Evolutionary conservation across 345 rosid species (phyloP).

Genomic region (Erysimum cheiranthoides): DNA sequence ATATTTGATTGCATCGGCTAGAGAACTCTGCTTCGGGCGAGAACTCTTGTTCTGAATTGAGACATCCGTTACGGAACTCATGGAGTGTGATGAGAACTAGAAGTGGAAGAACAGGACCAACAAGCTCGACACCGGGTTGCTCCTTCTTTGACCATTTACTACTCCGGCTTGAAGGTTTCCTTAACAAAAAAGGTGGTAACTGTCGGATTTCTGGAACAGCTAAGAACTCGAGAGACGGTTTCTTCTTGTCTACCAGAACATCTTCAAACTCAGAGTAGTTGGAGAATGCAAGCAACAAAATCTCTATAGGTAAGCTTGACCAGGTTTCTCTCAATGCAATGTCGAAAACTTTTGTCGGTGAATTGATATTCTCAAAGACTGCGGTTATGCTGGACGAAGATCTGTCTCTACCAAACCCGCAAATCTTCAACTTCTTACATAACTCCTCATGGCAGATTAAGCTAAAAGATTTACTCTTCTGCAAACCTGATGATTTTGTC

Average conservation of each 20-base stretch:
- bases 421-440: constrained; percentile 59
- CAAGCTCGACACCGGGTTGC: constrained; percentile 51
- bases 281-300: constrained; percentile 70
- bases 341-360: constrained; percentile 64
- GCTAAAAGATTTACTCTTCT: constrained; percentile 38
- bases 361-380: constrained; percentile 53
- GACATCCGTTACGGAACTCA: constrained; percentile 52
- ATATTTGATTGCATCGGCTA: constrained; percentile 53
- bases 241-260: constrained; percentile 50
- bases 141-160: constrained; percentile 60
- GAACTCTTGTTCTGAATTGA: constrained; percentile 47
- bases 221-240: constrained; percentile 61
- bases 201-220: constrained; percentile 64
- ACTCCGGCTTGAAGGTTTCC: constrained; percentile 63
- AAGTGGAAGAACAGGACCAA: constrained; percentile 73
- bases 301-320: constrained; percentile 63
- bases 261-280: constrained; percentile 59
- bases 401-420: constrained; percentile 56
- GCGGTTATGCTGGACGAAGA: constrained; percentile 49
- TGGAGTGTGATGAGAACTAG: constrained; percentile 59
- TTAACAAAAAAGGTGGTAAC: constrained; percentile 65
- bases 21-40: constrained; percentile 55
- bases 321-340: constrained; percentile 61
- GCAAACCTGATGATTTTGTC: constrained; percentile 31
- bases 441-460: constrained; percentile 53